Evolutionary conservation across 306 rosid genomes (phyloP).

Genomic region (Crataegus laevigata): DNA sequence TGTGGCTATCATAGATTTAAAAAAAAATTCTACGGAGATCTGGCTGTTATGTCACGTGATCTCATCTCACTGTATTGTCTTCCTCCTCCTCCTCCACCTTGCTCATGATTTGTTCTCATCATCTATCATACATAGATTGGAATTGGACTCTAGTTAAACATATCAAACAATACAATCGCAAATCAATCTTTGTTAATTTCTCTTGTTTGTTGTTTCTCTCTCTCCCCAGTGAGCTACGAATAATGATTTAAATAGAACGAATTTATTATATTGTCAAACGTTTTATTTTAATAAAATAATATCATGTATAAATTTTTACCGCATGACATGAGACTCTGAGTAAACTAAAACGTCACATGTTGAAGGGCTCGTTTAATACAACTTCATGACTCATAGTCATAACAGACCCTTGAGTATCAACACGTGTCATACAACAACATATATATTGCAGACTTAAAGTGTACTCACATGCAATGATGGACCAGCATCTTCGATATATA

Average conservation of each 20-base stretch:
- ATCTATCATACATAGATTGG: neutral
- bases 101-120: neutral
- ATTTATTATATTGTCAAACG: too few relatives aligned
- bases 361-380: too few relatives aligned
- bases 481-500: neutral
- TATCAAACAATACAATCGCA: neutral
- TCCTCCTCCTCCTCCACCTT: neutral
- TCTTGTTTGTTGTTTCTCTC: too few relatives aligned
- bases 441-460: neutral
- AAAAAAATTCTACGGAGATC: neutral
- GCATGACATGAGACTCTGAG: neutral
- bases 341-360: too few relatives aligned
- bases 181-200: neutral
- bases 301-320: rapidly evolving
- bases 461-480: neutral
- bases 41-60: conserved; percentile 38
- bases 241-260: too few relatives aligned
- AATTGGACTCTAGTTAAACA: neutral
- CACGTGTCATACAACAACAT: neutral
- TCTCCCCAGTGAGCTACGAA: neutral
- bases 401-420: neutral
- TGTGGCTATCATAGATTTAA: neutral
- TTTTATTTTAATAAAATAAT: too few relatives aligned
- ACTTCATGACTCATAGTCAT: neutral
- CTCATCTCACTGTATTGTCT: conserved; percentile 20